Evolutionary conservation across 2,329 filamentous ascomycete genomes (phyloP).

Genomic region (Plenodomus biglobosus): DNA sequence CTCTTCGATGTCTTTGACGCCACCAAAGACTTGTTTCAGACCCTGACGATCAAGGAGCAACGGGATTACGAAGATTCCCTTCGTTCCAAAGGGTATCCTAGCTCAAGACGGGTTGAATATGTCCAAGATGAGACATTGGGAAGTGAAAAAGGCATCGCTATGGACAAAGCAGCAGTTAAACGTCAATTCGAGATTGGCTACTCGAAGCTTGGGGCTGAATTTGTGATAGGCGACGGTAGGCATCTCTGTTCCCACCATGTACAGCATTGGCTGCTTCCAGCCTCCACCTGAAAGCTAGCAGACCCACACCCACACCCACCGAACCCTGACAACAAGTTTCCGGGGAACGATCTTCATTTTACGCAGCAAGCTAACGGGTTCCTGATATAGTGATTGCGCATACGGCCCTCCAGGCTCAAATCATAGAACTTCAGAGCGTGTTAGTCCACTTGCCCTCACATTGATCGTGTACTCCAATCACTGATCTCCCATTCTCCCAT

Average conservation of each 20-base stretch:
- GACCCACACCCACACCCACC: not conserved
- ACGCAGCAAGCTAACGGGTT: not conserved
- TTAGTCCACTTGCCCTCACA: not conserved
- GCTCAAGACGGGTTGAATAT: constrained; percentile 29
- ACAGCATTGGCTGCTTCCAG: not conserved
- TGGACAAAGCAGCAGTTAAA: constrained; percentile 38
- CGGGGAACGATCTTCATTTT: not conserved
- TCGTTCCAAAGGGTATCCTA: constrained; percentile 33
- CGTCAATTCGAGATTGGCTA: constrained; percentile 35
- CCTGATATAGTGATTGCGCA: constrained; percentile 30
- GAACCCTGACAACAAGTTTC: not conserved
- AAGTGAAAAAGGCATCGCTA: constrained; percentile 32
- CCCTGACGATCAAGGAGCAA: constrained; percentile 35
- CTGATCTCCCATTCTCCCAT: not conserved
- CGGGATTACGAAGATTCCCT: constrained; percentile 35
- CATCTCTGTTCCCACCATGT: not conserved
- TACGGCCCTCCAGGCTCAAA: constrained; percentile 37
- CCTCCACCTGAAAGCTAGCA: not conserved
- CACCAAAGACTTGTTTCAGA: constrained; percentile 37
- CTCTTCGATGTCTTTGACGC: constrained; percentile 42
- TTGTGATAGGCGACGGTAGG: constrained; percentile 40
- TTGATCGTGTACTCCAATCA: not conserved
- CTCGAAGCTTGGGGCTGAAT: constrained; percentile 30
- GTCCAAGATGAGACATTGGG: constrained; percentile 28
- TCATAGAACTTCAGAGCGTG: constrained; percentile 39